phyloP scores from a whole-genome alignment of 441 rosid genomes.

The Sinapis alba region DNA sequence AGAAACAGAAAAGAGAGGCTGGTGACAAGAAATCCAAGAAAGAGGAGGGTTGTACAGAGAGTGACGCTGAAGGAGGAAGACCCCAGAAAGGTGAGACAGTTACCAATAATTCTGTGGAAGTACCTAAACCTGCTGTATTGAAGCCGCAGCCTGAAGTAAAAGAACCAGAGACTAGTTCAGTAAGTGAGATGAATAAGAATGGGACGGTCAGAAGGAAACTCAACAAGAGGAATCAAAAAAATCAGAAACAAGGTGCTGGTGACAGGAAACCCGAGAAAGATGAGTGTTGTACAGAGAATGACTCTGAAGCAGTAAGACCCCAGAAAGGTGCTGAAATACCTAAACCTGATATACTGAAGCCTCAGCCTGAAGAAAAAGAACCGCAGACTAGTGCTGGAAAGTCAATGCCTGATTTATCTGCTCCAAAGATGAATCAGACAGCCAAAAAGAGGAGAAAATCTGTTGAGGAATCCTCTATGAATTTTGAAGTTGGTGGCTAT shows the following conservation, averaged over 20 bases:
- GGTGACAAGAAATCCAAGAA: constrained; percentile 21
- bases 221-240: constrained; percentile 13
- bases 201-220: constrained; percentile 5
- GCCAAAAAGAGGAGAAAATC: constrained; percentile 46
- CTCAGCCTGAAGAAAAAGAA: constrained; percentile 20
- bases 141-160: constrained; percentile 25
- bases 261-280: constrained; percentile 24
- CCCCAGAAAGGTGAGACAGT: constrained; percentile 9
- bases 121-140: constrained; percentile 23
- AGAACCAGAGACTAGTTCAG: constrained; percentile 20
- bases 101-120: constrained; percentile 12
- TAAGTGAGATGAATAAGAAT: constrained; percentile 31
- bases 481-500: constrained; percentile 49
- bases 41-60: constrained; percentile 9
- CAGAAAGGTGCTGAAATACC: constrained; percentile 15
- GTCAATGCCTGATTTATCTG: constrained; percentile 29
- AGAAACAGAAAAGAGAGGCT: constrained; percentile 4
- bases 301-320: constrained; percentile 10
- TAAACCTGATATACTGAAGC: constrained; percentile 22
- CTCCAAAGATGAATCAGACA: constrained; percentile 21
- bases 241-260: background rate
- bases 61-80: constrained; percentile 7
- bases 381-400: constrained; percentile 14
- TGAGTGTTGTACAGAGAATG: background rate
- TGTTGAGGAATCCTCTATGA: constrained; percentile 59